Conservation (phyloP, 2,329 filamentous ascomycete species). For the Elsinoe perseae region DNA sequence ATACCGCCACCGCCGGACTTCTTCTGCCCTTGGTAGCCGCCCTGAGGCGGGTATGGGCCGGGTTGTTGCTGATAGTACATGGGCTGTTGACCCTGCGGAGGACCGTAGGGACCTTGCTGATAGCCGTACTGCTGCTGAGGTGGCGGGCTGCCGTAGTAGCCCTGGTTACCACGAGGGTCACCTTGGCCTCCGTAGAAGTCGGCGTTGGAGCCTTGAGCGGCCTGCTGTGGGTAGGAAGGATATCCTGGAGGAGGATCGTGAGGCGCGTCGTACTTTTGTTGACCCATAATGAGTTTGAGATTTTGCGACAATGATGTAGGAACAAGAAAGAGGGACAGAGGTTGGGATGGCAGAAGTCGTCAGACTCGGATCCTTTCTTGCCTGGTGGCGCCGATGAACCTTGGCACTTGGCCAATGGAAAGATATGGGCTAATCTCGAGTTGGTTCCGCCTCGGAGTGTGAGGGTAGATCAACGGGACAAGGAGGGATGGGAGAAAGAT, state of each 20-base stretch:
- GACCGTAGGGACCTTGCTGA: conserved; percentile 20
- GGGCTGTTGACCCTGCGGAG: conserved; percentile 19
- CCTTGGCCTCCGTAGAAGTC: conserved; percentile 9
- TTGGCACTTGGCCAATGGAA: conserved; percentile 10
- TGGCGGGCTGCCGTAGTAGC: conserved; percentile 17
- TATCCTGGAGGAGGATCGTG: conserved; percentile 15
- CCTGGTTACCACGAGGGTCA: conserved; percentile 13
- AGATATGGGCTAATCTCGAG: not conserved
- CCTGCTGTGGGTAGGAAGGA: conserved; percentile 16
- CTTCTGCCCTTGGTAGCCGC: conserved; percentile 33
- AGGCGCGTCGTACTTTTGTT: conserved; percentile 14
- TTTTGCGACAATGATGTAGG: not conserved
- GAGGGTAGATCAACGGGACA: too few relatives aligned
- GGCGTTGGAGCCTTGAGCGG: conserved; percentile 12
- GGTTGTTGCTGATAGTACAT: conserved; percentile 34
- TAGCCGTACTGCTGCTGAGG: conserved; percentile 18
- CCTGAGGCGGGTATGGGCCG: conserved; percentile 28
- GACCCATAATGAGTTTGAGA: conserved; percentile 13
- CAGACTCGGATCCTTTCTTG: conserved; percentile 13
- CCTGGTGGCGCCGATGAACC: conserved; percentile 10
- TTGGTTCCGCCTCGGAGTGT: too few relatives aligned
- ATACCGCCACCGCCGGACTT: conserved; percentile 31
- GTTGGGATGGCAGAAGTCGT: not conserved
- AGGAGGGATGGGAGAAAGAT: not conserved
- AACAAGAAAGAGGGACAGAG: not conserved